Percentiles rank a stretch among this genome's conserved stretches.
phyloP scores from a whole-genome alignment of 352 stramenopile species.

The Globisporangium yorkense region DNA sequence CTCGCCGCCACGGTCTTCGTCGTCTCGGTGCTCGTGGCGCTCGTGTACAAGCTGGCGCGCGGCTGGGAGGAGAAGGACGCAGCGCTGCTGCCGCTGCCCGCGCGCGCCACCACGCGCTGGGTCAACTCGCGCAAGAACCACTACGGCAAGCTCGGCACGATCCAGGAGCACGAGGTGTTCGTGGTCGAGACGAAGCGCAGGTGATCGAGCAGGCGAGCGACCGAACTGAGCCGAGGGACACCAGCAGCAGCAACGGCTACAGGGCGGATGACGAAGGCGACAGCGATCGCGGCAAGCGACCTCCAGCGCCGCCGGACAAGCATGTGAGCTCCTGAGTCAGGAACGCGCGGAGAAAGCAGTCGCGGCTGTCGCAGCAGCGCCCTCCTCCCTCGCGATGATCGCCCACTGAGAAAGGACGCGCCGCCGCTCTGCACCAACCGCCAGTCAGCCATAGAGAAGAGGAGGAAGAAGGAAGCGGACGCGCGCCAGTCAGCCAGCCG shows the following conservation, averaged over 20 bases:
- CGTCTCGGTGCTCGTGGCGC: constrained; percentile 60
- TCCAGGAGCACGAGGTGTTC: constrained; percentile 63
- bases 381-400: not conserved
- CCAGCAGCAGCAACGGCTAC: not conserved
- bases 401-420: not conserved
- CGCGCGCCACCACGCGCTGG: constrained; percentile 51
- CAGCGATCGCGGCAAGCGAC: not conserved
- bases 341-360: not conserved
- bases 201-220: constrained; percentile 18
- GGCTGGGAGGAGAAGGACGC: constrained; percentile 55
- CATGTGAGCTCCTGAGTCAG: not conserved
- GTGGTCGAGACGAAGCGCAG: constrained; percentile 56
- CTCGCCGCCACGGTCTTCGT: constrained; percentile 65
- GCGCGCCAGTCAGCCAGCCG: not conserved
- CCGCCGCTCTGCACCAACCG: not conserved
- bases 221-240: not conserved
- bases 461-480: not conserved
- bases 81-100: constrained; percentile 39
- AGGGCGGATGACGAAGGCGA: not conserved
- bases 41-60: constrained; percentile 72
- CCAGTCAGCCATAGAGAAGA: not conserved
- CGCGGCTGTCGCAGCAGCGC: not conserved
- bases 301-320: not conserved
- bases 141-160: constrained; percentile 63
- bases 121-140: constrained; percentile 56